These are phyloP conservation scores for Penicillium sp. DNA, from an alignment of 2,329 filamentous ascomycete species.

Conservation along the genomic window DNA sequence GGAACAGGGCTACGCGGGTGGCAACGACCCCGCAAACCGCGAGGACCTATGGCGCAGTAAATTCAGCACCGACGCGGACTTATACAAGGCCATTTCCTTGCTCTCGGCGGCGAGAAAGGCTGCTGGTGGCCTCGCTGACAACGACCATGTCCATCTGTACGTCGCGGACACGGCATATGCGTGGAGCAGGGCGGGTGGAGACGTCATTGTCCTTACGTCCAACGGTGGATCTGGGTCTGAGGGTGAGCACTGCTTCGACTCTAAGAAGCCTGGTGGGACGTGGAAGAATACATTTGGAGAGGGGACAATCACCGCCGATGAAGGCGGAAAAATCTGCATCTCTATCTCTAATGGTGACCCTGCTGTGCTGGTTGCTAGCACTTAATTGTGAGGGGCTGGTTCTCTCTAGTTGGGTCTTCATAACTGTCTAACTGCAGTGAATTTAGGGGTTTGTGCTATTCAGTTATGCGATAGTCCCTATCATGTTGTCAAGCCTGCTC, in stretches of 20 bases:
- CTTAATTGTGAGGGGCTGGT: neutral
- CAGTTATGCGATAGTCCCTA: neutral
- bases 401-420: neutral
- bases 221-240: neutral
- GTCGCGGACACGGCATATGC: neutral
- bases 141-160: neutral
- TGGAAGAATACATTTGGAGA: neutral
- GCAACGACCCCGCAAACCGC: neutral
- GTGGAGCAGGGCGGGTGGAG: neutral
- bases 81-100: neutral
- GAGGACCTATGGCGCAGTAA: neutral
- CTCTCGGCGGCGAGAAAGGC: neutral
- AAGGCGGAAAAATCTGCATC: neutral
- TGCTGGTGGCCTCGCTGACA: neutral
- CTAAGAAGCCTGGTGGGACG: neutral
- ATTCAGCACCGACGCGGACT: neutral
- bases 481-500: neutral
- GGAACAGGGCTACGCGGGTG: neutral
- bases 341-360: neutral
- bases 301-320: neutral
- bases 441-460: neutral
- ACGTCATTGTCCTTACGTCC: neutral
- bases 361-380: neutral
- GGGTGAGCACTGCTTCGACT: neutral
- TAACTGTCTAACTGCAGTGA: neutral